A percentile compares a stretch with the other conserved stretches of the same genome.
Evolutionary conservation across 2,329 filamentous ascomycete species (phyloP).

Genomic region (Cryphonectria nitschkei): DNA sequence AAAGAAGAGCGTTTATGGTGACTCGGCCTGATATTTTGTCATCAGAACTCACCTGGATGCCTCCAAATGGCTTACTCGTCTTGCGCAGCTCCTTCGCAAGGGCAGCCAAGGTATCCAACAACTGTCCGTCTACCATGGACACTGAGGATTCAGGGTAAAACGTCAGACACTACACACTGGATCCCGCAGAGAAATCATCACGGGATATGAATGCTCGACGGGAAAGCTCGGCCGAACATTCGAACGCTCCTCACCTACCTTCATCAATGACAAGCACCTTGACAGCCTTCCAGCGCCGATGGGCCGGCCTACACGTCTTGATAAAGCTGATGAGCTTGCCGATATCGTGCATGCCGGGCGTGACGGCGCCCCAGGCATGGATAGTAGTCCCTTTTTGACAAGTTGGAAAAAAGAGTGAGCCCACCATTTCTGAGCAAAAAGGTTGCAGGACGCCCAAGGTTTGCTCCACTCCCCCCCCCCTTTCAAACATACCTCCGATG

Average conservation of each 20-base stretch:
- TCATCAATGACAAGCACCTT: conserved; percentile 76
- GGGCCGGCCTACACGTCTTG: conserved; percentile 69
- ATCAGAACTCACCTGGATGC: conserved; percentile 53
- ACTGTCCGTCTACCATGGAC: conserved; percentile 78
- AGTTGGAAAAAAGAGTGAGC: not conserved
- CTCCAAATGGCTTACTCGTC: conserved; percentile 73
- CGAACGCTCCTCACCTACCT: not conserved
- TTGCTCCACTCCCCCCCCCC: no score
- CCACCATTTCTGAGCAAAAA: not conserved
- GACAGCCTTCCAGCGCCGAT: conserved; percentile 69
- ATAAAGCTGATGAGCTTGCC: conserved; percentile 74
- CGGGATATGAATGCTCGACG: no score
- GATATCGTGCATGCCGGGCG: conserved; percentile 71
- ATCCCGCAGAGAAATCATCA: not conserved
- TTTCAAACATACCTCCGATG: conserved; percentile 58
- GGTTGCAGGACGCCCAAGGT: no score
- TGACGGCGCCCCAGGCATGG: conserved; percentile 75
- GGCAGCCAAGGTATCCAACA: conserved; percentile 76
- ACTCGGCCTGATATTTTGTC: not conserved
- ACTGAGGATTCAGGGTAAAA: conserved; percentile 42
- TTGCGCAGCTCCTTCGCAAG: conserved; percentile 64
- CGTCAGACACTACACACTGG: not conserved
- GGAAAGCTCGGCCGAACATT: no score
- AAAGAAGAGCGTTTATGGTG: no score
- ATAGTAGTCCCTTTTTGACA: conserved; percentile 57